phyloP scores from a whole-genome alignment of 2,329 filamentous ascomycete genomes.

The Fusarium mangiferae region DNA sequence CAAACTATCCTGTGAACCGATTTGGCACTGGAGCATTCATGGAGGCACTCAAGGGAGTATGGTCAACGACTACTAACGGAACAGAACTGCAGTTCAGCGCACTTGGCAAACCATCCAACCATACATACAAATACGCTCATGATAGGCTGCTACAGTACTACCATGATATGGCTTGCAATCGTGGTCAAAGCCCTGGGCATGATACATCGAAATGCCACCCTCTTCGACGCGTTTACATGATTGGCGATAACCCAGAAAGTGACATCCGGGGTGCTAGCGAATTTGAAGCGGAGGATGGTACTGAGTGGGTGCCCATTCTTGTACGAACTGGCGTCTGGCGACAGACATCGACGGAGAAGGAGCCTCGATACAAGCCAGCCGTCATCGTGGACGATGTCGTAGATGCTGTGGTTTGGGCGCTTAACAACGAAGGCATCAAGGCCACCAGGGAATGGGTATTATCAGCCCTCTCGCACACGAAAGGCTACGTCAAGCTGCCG shows the following conservation, averaged over 20 bases:
- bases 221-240: conserved; percentile 88
- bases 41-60: conserved; percentile 82
- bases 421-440: conserved; percentile 65
- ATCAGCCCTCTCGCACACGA: conserved; percentile 42
- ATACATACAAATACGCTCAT: conserved; percentile 83
- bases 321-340: conserved; percentile 83
- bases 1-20: conserved; percentile 83
- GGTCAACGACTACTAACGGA: conserved; percentile 75
- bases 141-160: conserved; percentile 73
- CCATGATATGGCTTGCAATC: conserved; percentile 40
- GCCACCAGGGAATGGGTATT: conserved; percentile 47
- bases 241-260: conserved; percentile 89
- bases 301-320: conserved; percentile 81
- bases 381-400: conserved; percentile 79
- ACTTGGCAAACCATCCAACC: conserved; percentile 83
- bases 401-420: conserved; percentile 80
- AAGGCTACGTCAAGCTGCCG: conserved; percentile 43
- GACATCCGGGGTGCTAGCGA: conserved; percentile 90
- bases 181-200: conserved; percentile 19
- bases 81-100: conserved; percentile 69
- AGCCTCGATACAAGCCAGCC: conserved; percentile 70
- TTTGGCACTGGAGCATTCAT: conserved; percentile 93
- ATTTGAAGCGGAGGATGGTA: conserved; percentile 73
- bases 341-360: conserved; percentile 51
- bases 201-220: conserved; percentile 52